Evolutionary conservation across 2,329 filamentous ascomycete species (phyloP), one percentile per base, ranked within the genome.

Genomic region (Sporothrix dimorphospora): DNA sequence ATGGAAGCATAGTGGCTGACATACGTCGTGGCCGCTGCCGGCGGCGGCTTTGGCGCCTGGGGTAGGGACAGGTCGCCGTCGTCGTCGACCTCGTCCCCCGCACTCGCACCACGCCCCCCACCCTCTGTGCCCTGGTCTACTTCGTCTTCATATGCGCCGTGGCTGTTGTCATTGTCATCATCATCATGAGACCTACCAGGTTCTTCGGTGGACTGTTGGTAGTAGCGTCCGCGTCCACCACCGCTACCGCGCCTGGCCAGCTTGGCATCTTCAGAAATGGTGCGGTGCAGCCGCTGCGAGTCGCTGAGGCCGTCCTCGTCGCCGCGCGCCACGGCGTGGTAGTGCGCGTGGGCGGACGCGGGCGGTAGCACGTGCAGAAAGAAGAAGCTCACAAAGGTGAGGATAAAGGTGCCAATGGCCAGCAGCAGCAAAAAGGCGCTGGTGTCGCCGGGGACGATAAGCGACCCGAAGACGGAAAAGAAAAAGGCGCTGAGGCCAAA

Each of bases 401-500:
- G 85, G 66, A 87, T 82, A 73, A 91, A 92, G 0, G 95, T 98
- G 19, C 94, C 94, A 74, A 89, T 85, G 3, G 94, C 90, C 53
- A 99, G 85, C 38, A 98, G 83, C 75, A 95, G 84, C 72, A 99
- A 85, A 77, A 98, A 94, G 51, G 88, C 88, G 71, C 91, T 91
- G 0, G 94, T 96, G 77, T 97, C 90, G 51, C 94, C 93, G 2
- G 93, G 92, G 78, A 97, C 94, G 53, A 93, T 83, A 63, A 97
- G 79, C 21, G 89, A 89, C 27, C 94, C 93, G 45, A 97, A 82
- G 2, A 91, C 86, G 0, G 96, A 95, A 83, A 98, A 99, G 84
- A 98, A 97, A 82, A 99, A 96, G 71, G 96, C 96, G 79, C 94
- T 98, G 72, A 99, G 83, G 3, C 96, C 96, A 79, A 98, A 98